Evolutionary conservation across 2,329 filamentous ascomycete genomes (phyloP), one percentile per base, ranked within the genome.

Genomic region (Aureobasidium lini): DNA sequence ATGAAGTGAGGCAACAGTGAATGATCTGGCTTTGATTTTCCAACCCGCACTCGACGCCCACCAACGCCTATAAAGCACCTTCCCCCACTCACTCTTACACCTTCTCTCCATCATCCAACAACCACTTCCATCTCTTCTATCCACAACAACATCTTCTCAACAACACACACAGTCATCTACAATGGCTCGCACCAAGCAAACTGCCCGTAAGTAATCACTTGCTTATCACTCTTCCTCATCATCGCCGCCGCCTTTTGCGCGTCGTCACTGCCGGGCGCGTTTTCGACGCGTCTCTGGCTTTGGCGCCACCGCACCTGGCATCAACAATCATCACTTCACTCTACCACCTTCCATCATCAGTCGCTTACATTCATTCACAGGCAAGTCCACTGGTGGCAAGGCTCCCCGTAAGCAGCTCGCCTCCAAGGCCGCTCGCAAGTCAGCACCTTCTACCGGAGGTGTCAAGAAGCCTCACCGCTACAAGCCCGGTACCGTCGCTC

Each of bases 371-470:
- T 62, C 61, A 62, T 62, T 61, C 62, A 75, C 71, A 84, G 84
- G 84, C 77, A 88, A 96, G 80, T 85, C 82, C 74, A 85, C 83
- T 75, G 84, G 84, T 85, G 84, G 84, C 81, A 87, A 87, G 78
- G 84, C 84, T 72, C 84, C 84, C 69, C 82, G 84, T 79, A 99
- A 99, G 90, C 92, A 96, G 86, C 91, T 97, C 74, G 93, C 93
- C 71, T 96, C 92, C 84, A 96, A 96, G 89, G 94, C 93, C 68
- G 93, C 94, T 73, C 92, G 94, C 82, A 99, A 99, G 87, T 91
- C 88, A 71, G 93, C 94, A 63, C 94, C 94, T 70, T 96, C 91
- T 65, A 97, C 94, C 76, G 94, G 93, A 72, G 77, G 77, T 78
- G 77, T 79, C 75, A 80, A 80, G 77, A 79, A 80, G 77, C 77